These are phyloP conservation scores for Blakeslea trispora DNA, from an alignment of 371 early-diverging fungal genomes.

Conservation along the genomic window DNA sequence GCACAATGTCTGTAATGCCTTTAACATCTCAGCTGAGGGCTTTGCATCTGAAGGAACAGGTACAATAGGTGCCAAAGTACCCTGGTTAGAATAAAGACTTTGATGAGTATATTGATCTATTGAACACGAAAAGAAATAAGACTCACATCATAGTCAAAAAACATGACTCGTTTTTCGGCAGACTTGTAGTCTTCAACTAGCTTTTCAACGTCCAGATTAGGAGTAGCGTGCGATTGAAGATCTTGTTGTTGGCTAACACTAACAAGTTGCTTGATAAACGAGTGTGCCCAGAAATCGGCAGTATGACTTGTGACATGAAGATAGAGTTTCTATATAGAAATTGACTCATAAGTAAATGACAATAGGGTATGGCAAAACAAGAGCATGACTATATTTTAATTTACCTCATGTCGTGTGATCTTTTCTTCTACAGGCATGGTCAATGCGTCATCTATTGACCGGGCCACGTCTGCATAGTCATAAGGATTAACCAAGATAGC, in stretches of 20 bases:
- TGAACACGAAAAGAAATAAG: not conserved
- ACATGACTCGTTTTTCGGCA: conserved; percentile 66
- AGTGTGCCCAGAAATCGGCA: conserved; percentile 89
- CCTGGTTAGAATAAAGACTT: conserved; percentile 46
- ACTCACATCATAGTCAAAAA: conserved; percentile 86
- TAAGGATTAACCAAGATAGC: conserved; percentile 96
- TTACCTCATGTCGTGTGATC: conserved; percentile 35
- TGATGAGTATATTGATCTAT: no score
- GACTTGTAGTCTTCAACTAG: conserved; percentile 46
- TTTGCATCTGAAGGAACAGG: conserved; percentile 70
- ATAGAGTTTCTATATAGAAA: conserved; percentile 83
- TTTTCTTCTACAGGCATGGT: conserved; percentile 82
- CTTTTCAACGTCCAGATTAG: conserved; percentile 53
- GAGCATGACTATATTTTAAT: conserved; percentile 1
- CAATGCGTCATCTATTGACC: conserved; percentile 87
- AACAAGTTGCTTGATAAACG: conserved; percentile 68
- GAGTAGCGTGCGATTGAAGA: conserved; percentile 64
- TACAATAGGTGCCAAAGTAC: conserved; percentile 77
- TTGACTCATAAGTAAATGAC: no score
- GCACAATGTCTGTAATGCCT: conserved; percentile 58
- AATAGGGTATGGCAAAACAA: no score
- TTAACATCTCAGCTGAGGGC: conserved; percentile 65
- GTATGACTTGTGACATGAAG: conserved; percentile 84
- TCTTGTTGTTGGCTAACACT: conserved; percentile 37
- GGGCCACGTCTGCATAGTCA: conserved; percentile 91